Base-by-base conservation (phyloP, 2,329 filamentous ascomycete species). In the Aotearoamyces nothofagi region DNA sequence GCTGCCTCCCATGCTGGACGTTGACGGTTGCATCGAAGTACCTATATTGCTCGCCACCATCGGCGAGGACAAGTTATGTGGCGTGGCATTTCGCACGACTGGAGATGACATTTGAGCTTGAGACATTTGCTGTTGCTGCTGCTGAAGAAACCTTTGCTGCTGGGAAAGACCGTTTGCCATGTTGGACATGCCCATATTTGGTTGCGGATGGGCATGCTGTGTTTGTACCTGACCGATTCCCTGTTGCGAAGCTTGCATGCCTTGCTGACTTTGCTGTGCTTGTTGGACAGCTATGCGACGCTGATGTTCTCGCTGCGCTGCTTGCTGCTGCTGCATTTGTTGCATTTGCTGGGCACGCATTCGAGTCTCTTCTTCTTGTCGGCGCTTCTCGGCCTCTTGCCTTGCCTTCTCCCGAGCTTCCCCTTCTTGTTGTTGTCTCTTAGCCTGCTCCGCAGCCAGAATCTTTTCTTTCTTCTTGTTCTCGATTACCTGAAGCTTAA, bases 401-500 rank as follows among this genome's bases (percentile, higher is more conserved):
- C 40, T 42, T 20, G 48, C 43, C 31, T 56, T 55, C 36, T 62
- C 60, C 32, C 58, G 45, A 42, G 60, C 44, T 57, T 66, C 59
- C 8, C 52, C 51, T 17, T 60, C 54, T 32, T 59, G 54, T 17
- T 58, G 49, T 30, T 57, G 54, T 39, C 68, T 63, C 33, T 59
- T 48, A 55, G 54, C 32, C 12, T 19, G 13, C 49, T 63, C 43
- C 53, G 55, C 33, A 51, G 50, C 31, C 54, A 54, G 39, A 39
- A 71, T 60, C 52, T 83, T 83, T 44, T 90, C 80, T 33, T 76
- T 70, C 35, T 78, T 77, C 39, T 74, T 75, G 46, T 74, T 78
- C 49, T 92, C 81, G 15, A 75, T 73, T 35, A 83, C 77, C 24
- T 81, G 71, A 31, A 69, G 61, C 47, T 77, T 81, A 42, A 94